phyloP scores from a whole-genome alignment of 345 rosid species.

The Jatropha curcas region DNA sequence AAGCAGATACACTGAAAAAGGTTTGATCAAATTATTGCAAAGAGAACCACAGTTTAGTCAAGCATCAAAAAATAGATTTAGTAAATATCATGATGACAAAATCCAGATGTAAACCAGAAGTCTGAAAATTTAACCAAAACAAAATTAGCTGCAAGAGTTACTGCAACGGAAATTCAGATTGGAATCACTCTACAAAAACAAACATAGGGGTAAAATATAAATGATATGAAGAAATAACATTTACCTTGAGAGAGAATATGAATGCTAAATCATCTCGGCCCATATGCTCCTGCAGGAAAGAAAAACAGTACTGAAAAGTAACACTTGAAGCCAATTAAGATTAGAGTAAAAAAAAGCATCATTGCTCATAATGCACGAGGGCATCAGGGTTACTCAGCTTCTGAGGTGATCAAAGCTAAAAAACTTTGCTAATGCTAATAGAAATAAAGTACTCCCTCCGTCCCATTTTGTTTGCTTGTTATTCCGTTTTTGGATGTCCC shows the following conservation, averaged over 20 bases:
- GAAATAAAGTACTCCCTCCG: no score
- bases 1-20: background rate
- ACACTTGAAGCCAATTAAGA: constrained; percentile 9
- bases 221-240: constrained; percentile 16
- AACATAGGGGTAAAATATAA: background rate
- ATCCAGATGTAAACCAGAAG: background rate
- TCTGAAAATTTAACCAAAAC: background rate
- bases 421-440: no score
- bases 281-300: constrained; percentile 74
- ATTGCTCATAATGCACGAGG: background rate
- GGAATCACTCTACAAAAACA: background rate
- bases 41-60: background rate
- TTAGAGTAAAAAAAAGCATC: background rate
- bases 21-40: background rate
- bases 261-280: constrained; percentile 84
- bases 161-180: background rate
- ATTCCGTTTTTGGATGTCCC: no score
- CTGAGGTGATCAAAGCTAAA: background rate
- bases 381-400: background rate
- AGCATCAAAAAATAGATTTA: background rate
- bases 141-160: background rate
- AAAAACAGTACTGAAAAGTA: constrained; percentile 6
- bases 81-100: background rate
- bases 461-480: no score
- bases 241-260: constrained; percentile 85